These are phyloP conservation scores for Xylaria palmicola DNA, from an alignment of 495 filamentous ascomycete species.

Conservation along the genomic window DNA sequence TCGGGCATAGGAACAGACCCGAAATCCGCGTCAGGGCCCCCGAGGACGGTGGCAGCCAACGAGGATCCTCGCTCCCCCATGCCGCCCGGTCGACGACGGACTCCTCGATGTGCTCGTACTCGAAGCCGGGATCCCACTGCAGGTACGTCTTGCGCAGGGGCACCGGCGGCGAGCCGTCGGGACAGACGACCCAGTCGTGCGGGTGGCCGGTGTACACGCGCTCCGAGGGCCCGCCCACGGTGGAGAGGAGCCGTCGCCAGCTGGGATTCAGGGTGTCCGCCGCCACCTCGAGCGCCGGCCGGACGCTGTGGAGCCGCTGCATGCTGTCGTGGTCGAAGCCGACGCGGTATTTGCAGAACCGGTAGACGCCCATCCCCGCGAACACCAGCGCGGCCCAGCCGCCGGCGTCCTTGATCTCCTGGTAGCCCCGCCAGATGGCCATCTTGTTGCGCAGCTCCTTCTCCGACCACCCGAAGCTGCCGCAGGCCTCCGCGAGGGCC, in stretches of 20 bases:
- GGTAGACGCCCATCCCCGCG: slow-evolving; percentile 35
- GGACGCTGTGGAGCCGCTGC: slow-evolving; percentile 20
- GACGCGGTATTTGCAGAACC: slow-evolving; percentile 37
- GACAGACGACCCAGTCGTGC: slow-evolving; percentile 27
- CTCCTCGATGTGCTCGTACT: slow-evolving; percentile 27
- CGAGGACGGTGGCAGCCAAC: slow-evolving; percentile 5
- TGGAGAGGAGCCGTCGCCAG: slow-evolving; percentile 31
- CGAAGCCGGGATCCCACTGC: slow-evolving; percentile 23
- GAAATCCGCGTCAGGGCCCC: background rate
- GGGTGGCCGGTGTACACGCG: slow-evolving; percentile 28
- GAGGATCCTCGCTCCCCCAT: slow-evolving; percentile 31
- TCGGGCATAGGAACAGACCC: slow-evolving; percentile 18
- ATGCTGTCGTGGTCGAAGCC: slow-evolving; percentile 30
- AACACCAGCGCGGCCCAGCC: slow-evolving; percentile 38
- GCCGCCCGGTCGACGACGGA: slow-evolving; percentile 25
- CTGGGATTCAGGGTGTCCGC: slow-evolving; percentile 36
- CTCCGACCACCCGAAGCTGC: slow-evolving; percentile 21
- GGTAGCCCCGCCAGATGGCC: slow-evolving; percentile 35
- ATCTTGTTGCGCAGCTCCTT: slow-evolving; percentile 39
- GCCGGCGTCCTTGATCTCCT: slow-evolving; percentile 30
- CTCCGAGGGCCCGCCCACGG: slow-evolving; percentile 8
- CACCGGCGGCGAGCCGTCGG: slow-evolving; percentile 20
- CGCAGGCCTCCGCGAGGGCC: background rate
- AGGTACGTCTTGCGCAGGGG: slow-evolving; percentile 29
- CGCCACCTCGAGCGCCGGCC: slow-evolving; percentile 32